Percentiles rank a stretch among this genome's conserved stretches.
phyloP scores from a whole-genome alignment of 441 rosid genomes.

The Adansonia rubrostipa region DNA sequence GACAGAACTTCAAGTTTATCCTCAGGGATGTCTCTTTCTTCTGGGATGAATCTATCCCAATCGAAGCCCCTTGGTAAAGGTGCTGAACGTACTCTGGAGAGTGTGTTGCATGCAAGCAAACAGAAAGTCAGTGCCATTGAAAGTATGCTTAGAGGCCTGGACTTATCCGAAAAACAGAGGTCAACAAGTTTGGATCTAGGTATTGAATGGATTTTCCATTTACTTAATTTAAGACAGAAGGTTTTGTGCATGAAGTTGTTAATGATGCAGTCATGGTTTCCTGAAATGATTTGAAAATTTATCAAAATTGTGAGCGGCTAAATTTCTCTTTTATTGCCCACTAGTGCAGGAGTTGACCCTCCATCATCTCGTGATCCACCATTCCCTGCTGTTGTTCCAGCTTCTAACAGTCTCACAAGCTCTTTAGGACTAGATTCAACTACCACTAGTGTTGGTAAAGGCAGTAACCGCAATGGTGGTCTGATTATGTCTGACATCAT shows the following conservation, averaged over 20 bases:
- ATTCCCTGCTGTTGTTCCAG: slow-evolving; percentile 79
- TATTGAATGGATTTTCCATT: slow-evolving; percentile 50
- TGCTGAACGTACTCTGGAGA: slow-evolving; percentile 90
- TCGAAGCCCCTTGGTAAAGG: slow-evolving; percentile 73
- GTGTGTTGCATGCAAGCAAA: slow-evolving; percentile 95
- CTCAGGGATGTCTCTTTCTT: slow-evolving; percentile 76
- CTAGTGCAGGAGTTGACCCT: slow-evolving; percentile 99
- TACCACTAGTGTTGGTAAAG: slow-evolving; percentile 53
- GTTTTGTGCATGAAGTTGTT: slow-evolving; percentile 26
- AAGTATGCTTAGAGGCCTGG: slow-evolving; percentile 98
- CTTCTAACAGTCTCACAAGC: slow-evolving; percentile 61
- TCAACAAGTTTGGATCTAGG: slow-evolving; percentile 99
- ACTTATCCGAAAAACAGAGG: slow-evolving; percentile 75
- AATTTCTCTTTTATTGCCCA: slow-evolving; percentile 60
- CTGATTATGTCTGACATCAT: slow-evolving; percentile 86
- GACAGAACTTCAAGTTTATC: slow-evolving; percentile 81
- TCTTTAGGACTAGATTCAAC: slow-evolving; percentile 63
- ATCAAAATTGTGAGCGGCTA: slow-evolving; percentile 54
- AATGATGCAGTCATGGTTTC: slow-evolving; percentile 24
- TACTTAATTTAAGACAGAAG: not conserved
- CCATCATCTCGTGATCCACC: slow-evolving; percentile 99
- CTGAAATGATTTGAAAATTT: slow-evolving; percentile 16
- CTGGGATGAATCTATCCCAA: slow-evolving; percentile 79
- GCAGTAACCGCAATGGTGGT: slow-evolving; percentile 81
- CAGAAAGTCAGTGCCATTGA: slow-evolving; percentile 99